A percentile compares a stretch with the other conserved stretches of the same genome.
Conservation (phyloP, 345 rosid species). For the Populus davidiana region DNA sequence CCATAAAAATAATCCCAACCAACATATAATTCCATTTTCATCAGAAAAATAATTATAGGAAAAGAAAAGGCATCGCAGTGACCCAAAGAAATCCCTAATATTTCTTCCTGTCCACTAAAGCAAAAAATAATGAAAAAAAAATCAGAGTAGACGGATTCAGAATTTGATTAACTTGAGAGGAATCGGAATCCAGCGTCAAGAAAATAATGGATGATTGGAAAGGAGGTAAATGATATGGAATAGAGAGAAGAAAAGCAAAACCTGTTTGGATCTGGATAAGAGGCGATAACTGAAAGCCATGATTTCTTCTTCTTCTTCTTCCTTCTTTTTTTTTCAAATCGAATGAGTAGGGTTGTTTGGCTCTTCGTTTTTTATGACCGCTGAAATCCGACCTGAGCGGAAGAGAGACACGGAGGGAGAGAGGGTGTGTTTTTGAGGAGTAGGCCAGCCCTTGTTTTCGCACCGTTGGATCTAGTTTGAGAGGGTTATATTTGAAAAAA, state of each 20-base stretch:
- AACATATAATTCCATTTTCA: not conserved
- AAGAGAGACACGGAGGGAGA: not conserved
- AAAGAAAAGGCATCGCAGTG: not conserved
- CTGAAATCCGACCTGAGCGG: not conserved
- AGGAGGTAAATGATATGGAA: not conserved
- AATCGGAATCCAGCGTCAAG: not conserved
- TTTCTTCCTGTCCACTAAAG: not conserved
- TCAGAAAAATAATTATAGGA: not conserved
- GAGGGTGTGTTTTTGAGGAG: not conserved
- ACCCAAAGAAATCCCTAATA: not conserved
- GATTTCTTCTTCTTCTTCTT: not conserved
- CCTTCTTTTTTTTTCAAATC: not conserved
- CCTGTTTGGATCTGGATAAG: not conserved
- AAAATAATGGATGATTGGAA: not conserved
- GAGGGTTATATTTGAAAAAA: too few relatives aligned
- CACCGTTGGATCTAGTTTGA: constrained; percentile 7
- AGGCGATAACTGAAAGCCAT: not conserved
- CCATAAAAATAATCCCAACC: not conserved
- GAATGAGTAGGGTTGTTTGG: not conserved
- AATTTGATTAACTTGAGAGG: not conserved
- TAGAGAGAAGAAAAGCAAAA: not conserved
- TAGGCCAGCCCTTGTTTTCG: not conserved
- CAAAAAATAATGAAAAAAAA: not conserved
- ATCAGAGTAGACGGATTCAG: not conserved
- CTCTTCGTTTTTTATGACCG: not conserved